These are phyloP conservation scores for Tripterygium wilfordii DNA, from an alignment of 177 flowering plant species.

Conservation along the genomic window DNA sequence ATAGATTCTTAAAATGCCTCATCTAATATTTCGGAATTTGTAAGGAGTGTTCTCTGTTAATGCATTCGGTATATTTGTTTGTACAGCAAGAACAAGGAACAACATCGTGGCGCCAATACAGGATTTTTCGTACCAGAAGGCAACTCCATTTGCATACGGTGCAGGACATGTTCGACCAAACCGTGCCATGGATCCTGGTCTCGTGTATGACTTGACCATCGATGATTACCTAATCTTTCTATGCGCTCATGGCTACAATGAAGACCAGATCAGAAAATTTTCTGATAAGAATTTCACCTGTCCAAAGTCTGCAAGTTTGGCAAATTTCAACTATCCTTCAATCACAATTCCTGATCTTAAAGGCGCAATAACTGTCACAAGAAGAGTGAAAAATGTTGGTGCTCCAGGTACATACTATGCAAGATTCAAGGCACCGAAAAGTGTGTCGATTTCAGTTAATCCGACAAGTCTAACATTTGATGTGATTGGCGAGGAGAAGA, in stretches of 20 bases:
- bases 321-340: slow-evolving; percentile 63
- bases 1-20: no score
- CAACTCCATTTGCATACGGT: slow-evolving; percentile 44
- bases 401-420: slow-evolving; percentile 37
- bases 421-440: slow-evolving; percentile 22
- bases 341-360: slow-evolving; percentile 42
- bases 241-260: slow-evolving; percentile 34
- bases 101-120: slow-evolving; percentile 14
- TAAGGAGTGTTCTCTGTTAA: no score
- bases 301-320: slow-evolving; percentile 14
- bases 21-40: no score
- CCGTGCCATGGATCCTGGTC: slow-evolving; percentile 51
- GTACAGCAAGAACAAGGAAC: slow-evolving; percentile 26
- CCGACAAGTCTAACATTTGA: slow-evolving; percentile 38
- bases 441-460: slow-evolving; percentile 22
- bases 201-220: slow-evolving; percentile 40
- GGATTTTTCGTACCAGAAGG: slow-evolving; percentile 4
- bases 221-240: slow-evolving; percentile 42
- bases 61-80: no score
- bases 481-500: slow-evolving; percentile 43
- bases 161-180: slow-evolving; percentile 50
- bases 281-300: slow-evolving; percentile 21
- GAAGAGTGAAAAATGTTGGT: slow-evolving; percentile 63
- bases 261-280: slow-evolving; percentile 3
- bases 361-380: slow-evolving; percentile 22